Percentiles rank a stretch among this genome's conserved stretches.
phyloP scores from a whole-genome alignment of 2,329 filamentous ascomycete species.

The Mycocentrospora acerina region DNA sequence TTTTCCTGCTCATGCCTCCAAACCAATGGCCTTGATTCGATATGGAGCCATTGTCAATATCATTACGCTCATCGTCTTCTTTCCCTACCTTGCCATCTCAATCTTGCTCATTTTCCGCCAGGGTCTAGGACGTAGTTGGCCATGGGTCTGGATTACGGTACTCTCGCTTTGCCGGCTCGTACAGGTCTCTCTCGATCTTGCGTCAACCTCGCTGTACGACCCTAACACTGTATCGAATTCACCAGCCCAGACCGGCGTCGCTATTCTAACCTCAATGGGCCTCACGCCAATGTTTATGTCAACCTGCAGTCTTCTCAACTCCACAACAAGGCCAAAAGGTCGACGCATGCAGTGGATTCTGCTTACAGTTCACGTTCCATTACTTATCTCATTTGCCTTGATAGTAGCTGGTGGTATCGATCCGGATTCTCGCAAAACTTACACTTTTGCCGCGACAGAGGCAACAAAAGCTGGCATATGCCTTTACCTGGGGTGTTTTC shows the following conservation, averaged over 20 bases:
- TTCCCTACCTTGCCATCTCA: conserved; percentile 31
- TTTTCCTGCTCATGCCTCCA: conserved; percentile 18
- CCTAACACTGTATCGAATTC: conserved; percentile 26
- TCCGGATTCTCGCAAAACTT: conserved; percentile 32
- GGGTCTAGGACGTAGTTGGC: conserved; percentile 35
- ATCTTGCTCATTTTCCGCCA: conserved; percentile 32
- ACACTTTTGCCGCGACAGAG: conserved; percentile 36
- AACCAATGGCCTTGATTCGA: conserved; percentile 22
- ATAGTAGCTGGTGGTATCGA: conserved; percentile 41
- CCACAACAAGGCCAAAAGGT: conserved; percentile 36
- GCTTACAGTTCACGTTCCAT: conserved; percentile 33
- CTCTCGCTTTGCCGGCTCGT: conserved; percentile 36
- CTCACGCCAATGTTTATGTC: conserved; percentile 41
- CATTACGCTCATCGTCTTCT: conserved; percentile 36
- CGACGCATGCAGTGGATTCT: conserved; percentile 42
- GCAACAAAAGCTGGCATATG: conserved; percentile 38
- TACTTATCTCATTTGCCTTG: conserved; percentile 37
- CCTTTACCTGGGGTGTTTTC: conserved; percentile 37
- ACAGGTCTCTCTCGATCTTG: conserved; percentile 39
- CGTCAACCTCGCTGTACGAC: conserved; percentile 32
- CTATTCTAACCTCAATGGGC: conserved; percentile 39
- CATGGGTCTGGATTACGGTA: conserved; percentile 38
- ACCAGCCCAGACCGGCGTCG: conserved; percentile 33
- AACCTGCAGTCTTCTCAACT: conserved; percentile 36
- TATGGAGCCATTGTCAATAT: conserved; percentile 37